Evolutionary conservation across 371 early-diverging fungal species (phyloP).

Genomic region (Catenaria anguillulae): DNA sequence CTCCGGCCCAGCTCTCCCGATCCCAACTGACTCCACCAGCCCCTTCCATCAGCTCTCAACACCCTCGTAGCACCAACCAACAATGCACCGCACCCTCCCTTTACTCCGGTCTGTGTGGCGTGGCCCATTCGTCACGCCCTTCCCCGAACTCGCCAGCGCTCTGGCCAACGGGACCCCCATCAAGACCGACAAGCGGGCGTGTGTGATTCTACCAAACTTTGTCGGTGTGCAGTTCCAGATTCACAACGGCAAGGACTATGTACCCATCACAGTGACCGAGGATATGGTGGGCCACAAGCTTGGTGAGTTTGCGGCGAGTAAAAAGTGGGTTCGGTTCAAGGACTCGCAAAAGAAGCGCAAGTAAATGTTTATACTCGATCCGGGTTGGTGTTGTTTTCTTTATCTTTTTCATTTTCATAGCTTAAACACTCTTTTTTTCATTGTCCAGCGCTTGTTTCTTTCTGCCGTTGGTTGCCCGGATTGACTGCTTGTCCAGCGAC

Average conservation of each 20-base stretch:
- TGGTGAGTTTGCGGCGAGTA: slow-evolving; percentile 84
- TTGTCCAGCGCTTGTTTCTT: too few species aligned
- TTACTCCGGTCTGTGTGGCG: slow-evolving; percentile 75
- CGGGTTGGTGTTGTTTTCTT: too few species aligned
- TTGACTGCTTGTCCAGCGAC: too few species aligned
- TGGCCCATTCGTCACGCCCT: slow-evolving; percentile 80
- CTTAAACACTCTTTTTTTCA: too few species aligned
- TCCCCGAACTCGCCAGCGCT: slow-evolving; percentile 41
- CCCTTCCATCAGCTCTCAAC: too few species aligned
- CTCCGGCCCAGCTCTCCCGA: too few species aligned
- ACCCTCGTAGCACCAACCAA: too few species aligned
- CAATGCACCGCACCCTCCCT: slow-evolving; percentile 22
- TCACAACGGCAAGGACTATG: slow-evolving; percentile 85
- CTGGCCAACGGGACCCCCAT: slow-evolving; percentile 38
- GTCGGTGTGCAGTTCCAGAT: slow-evolving; percentile 82
- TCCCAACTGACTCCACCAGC: too few species aligned
- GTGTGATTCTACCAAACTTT: slow-evolving; percentile 83
- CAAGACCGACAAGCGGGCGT: slow-evolving; percentile 50
- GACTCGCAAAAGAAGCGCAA: slow-evolving; percentile 78
- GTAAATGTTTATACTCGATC: too few species aligned
- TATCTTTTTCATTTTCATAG: too few species aligned
- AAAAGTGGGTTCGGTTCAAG: slow-evolving; percentile 57
- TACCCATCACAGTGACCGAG: slow-evolving; percentile 73
- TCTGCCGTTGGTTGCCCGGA: too few species aligned
- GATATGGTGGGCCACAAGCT: slow-evolving; percentile 94